phyloP scores from a whole-genome alignment of 441 rosid genomes.

The Populus hybrid region DNA sequence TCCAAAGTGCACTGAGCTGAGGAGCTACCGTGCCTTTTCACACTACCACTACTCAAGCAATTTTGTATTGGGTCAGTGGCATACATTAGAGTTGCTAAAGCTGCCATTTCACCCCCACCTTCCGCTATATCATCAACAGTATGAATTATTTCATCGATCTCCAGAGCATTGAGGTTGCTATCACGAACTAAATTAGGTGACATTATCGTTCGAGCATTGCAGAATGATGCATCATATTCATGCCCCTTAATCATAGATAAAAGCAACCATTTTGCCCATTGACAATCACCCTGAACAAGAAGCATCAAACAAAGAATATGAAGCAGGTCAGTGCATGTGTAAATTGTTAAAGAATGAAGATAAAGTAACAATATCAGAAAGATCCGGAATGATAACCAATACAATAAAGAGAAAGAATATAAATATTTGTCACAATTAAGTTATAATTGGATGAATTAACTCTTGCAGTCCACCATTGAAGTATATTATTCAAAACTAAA shows the following conservation, averaged over 20 bases:
- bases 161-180: slow-evolving; percentile 52
- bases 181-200: slow-evolving; percentile 45
- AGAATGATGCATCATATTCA: slow-evolving; percentile 98
- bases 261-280: slow-evolving; percentile 98
- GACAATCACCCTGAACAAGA: slow-evolving; percentile 83
- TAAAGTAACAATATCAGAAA: background rate
- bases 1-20: slow-evolving; percentile 95
- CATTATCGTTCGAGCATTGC: slow-evolving; percentile 78
- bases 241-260: slow-evolving; percentile 77
- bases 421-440: background rate
- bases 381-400: background rate
- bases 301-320: slow-evolving; percentile 20
- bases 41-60: slow-evolving; percentile 33
- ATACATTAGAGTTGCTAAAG: slow-evolving; percentile 94
- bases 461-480: background rate
- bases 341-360: slow-evolving; percentile 1
- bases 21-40: slow-evolving; percentile 28
- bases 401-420: background rate
- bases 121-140: slow-evolving; percentile 91
- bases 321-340: slow-evolving; percentile 1
- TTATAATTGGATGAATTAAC: background rate
- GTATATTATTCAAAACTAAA: background rate
- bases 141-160: slow-evolving; percentile 63
- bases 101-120: slow-evolving; percentile 97
- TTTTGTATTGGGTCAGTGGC: slow-evolving; percentile 73